Evolutionary conservation across 306 rosid genomes (phyloP).

Genomic region (Medicago arabica): DNA sequence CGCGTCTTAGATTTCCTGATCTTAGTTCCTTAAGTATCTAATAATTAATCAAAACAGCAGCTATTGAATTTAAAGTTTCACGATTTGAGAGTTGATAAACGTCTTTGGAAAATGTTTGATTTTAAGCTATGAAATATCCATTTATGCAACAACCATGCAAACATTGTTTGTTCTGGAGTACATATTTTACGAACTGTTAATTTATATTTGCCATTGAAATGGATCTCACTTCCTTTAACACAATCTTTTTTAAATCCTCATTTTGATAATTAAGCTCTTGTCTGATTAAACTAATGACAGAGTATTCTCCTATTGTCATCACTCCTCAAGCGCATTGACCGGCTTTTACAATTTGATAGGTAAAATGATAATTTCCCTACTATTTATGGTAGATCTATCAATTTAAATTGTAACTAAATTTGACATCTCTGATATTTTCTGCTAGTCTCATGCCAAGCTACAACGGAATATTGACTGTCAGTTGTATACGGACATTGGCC

Average conservation of each 20-base stretch:
- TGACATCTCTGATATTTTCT: slow-evolving; percentile 48
- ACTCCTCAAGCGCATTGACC: slow-evolving; percentile 89
- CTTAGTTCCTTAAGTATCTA: neutral
- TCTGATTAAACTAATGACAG: slow-evolving; percentile 60
- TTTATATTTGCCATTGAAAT: slow-evolving; percentile 12
- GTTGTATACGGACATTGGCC: slow-evolving; percentile 87
- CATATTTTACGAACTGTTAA: neutral
- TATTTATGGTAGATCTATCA: slow-evolving; percentile 32
- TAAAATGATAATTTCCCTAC: slow-evolving; percentile 46
- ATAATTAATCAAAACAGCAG: slow-evolving; percentile 19
- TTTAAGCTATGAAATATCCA: slow-evolving; percentile 20
- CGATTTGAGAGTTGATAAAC: neutral
- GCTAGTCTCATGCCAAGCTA: slow-evolving; percentile 96
- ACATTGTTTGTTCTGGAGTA: slow-evolving; percentile 2
- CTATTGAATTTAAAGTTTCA: slow-evolving; percentile 23
- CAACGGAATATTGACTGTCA: slow-evolving; percentile 87
- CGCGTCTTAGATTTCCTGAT: neutral
- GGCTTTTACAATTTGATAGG: slow-evolving; percentile 95
- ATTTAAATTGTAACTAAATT: slow-evolving; percentile 41
- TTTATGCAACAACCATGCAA: slow-evolving; percentile 12
- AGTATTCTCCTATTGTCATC: slow-evolving; percentile 81
- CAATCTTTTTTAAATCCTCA: neutral
- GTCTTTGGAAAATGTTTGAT: slow-evolving; percentile 11
- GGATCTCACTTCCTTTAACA: slow-evolving; percentile 7
- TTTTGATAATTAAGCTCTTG: slow-evolving; percentile 39